Percentiles rank a stretch among this genome's conserved stretches.
Conservation (phyloP, 345 rosid species). For the Geranium rotundifolium region DNA sequence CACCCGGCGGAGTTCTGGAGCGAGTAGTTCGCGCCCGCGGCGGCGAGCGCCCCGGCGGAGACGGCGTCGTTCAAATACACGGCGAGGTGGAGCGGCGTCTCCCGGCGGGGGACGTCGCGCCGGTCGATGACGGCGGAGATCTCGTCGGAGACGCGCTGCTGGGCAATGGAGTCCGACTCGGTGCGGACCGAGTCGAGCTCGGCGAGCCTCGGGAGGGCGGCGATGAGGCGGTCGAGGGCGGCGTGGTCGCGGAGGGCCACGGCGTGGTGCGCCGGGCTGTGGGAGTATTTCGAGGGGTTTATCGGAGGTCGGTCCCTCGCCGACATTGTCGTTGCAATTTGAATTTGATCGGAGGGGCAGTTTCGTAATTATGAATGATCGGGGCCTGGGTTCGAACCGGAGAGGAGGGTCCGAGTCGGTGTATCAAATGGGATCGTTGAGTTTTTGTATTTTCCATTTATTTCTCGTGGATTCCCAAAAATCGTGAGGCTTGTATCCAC, state of each 20-base stretch:
- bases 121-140: constrained; percentile 69
- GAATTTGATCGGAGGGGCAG: too few species aligned
- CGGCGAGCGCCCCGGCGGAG: constrained; percentile 36
- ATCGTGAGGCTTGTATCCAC: too few species aligned
- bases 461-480: too few species aligned
- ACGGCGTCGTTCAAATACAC: constrained; percentile 52
- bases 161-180: constrained; percentile 55
- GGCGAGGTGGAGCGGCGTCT: constrained; percentile 86
- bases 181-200: constrained; percentile 58
- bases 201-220: constrained; percentile 50
- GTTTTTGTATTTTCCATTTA: too few species aligned
- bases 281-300: constrained; percentile 60
- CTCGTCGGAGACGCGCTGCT: constrained; percentile 61
- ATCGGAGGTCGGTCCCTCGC: constrained; percentile 31
- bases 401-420: too few species aligned
- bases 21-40: constrained; percentile 67
- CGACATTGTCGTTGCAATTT: constrained; percentile 10
- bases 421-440: too few species aligned
- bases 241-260: constrained; percentile 63
- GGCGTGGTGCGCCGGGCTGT: constrained; percentile 81
- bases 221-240: constrained; percentile 51
- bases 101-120: constrained; percentile 69
- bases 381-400: too few species aligned
- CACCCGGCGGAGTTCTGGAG: constrained; percentile 79
- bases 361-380: too few species aligned